Evolutionary conservation across 495 filamentous ascomycete genomes (phyloP), one percentile per base, ranked within the genome.

Genomic region (Jackrogersella multiformis): DNA sequence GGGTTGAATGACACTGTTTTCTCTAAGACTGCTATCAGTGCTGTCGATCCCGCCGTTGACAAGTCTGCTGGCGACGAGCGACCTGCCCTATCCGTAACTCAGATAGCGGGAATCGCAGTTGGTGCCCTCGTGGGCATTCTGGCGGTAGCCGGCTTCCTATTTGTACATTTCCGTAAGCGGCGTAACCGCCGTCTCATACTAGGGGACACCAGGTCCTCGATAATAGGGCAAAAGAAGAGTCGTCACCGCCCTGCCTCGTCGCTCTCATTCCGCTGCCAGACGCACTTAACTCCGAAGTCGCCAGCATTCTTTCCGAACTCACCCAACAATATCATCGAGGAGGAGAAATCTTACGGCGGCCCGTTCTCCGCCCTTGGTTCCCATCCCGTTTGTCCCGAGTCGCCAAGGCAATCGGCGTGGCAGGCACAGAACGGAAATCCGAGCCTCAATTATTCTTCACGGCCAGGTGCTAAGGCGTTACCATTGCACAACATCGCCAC

Each of bases 1-100:
- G 78, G 78, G 16, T 56, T 86, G 16, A 79, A 78, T 59, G 83
- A 80, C 36, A 81, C 78, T 9, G 52, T 86, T 56, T 86, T 86
- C 60, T 76, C 81, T 18, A 59, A 42, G 1, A 70, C 69, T 2
- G 39, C n/a, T 9, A 75, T 85, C 49, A 77, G 66, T 52, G 78
- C 85, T 15, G 75, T 80, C 61, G 77, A 82, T 46, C 77, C 79
- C 13, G 23, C 45, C 18, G 23, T 66, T 1, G 67, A 59, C 1
- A 39, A 71, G 0, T n/a, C 56, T 4, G 35, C 70, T 16, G 56
- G 65, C 0, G 32, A 61, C 5, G 42, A 71, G 1, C 18, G 44
- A 28, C 28, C 75, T 10, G 1, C 46, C 9, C 32, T 81, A 2
- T 53, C 76, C 0, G 66, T 64, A n/a, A 62, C 76, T 28, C 68